A percentile compares a stretch with the other conserved stretches of the same genome.
phyloP scores from a whole-genome alignment of 495 filamentous ascomycete species.

The Aspergillus diversus region DNA sequence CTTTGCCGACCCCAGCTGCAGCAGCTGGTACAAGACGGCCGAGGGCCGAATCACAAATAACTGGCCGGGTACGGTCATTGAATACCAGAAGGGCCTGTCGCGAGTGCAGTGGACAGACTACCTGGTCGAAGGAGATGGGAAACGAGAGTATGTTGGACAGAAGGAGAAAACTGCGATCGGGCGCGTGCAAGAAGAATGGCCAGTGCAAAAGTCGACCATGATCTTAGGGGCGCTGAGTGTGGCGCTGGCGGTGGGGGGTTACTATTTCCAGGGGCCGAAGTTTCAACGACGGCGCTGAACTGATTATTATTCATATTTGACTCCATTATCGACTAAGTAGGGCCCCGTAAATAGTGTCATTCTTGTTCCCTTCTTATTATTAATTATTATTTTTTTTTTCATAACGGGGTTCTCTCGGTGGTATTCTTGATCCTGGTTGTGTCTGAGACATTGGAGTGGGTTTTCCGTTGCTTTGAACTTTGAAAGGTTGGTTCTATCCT shows the following conservation, averaged over 20 bases:
- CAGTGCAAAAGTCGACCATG: conserved; percentile 12
- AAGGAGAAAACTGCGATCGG: conserved; percentile 42
- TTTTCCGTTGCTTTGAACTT: too few species aligned
- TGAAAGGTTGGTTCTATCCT: too few species aligned
- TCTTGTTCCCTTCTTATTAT: too few species aligned
- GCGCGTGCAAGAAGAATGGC: conserved; percentile 33
- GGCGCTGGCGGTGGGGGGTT: conserved; percentile 10
- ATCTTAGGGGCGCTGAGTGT: conserved; percentile 5
- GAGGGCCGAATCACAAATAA: conserved; percentile 60
- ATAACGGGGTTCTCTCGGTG: too few species aligned
- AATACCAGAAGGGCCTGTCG: conserved; percentile 51
- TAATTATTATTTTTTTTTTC: too few species aligned
- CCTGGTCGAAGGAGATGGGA: conserved; percentile 39
- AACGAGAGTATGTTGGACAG: conserved; percentile 26
- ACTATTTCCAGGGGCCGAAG: conserved; percentile 15
- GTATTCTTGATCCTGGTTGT: too few species aligned
- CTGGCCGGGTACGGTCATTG: conserved; percentile 54
- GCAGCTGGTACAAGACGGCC: conserved; percentile 59
- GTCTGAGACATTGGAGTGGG: too few species aligned
- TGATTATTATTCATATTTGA: too few species aligned
- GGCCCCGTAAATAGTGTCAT: too few species aligned
- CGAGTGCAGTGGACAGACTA: conserved; percentile 55
- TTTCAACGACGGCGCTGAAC: not conserved
- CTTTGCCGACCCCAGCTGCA: conserved; percentile 59
- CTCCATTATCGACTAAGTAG: too few species aligned